A percentile compares a stretch with the other conserved stretches of the same genome.
Evolutionary conservation across 805 yeast species (phyloP).

Genomic region (Cyberlindnera japonica): DNA sequence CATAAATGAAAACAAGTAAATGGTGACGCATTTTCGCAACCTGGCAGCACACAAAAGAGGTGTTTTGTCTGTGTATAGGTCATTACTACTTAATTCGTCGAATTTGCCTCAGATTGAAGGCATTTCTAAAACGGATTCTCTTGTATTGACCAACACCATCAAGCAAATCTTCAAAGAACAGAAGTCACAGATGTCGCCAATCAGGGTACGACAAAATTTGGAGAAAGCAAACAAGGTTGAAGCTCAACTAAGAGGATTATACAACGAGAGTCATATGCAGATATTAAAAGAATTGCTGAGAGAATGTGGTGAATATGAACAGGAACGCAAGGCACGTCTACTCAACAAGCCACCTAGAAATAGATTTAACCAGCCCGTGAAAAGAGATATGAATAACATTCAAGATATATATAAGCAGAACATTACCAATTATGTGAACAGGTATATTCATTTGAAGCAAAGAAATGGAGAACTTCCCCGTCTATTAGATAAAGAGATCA

Average conservation of each 20-base stretch:
- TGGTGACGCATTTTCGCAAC: constrained; percentile 31
- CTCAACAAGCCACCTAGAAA: neutral
- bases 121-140: neutral
- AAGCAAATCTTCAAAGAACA: constrained; percentile 11
- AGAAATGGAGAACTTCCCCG: constrained; percentile 16
- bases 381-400: constrained; percentile 17
- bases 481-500: constrained; percentile 17
- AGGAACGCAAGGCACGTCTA: neutral
- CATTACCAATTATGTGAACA: constrained; percentile 14
- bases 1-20: too few species aligned
- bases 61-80: constrained; percentile 30
- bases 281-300: neutral
- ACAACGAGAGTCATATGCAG: neutral
- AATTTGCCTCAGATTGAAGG: constrained; percentile 9
- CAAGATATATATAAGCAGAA: constrained; percentile 19
- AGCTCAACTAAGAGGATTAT: constrained; percentile 10
- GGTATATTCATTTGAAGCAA: constrained; percentile 14
- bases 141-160: neutral
- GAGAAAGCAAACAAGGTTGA: constrained; percentile 16
- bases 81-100: constrained; percentile 28
- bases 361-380: constrained; percentile 18
- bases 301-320: neutral
- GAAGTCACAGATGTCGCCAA: constrained; percentile 22
- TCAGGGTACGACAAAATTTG: constrained; percentile 8
- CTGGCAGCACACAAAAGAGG: constrained; percentile 28